Conservation (phyloP, 139 green algal genomes). For the Coccomyxa sp. region DNA sequence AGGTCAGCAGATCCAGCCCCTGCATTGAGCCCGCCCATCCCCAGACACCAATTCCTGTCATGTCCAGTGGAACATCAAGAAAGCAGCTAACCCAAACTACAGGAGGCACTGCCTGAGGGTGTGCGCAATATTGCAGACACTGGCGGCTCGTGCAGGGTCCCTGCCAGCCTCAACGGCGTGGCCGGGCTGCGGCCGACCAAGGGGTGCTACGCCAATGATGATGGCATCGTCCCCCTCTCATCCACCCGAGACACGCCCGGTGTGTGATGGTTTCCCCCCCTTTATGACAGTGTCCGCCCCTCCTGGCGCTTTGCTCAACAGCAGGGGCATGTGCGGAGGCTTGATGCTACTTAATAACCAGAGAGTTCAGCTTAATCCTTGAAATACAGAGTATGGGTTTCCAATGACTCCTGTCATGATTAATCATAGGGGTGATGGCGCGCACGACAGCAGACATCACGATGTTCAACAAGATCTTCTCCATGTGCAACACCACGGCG, state of each 20-base stretch:
- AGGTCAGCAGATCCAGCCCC: neutral
- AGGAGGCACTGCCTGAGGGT: neutral
- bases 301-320: no score
- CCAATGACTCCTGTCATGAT: no score
- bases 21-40: no score
- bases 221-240: conserved; percentile 12
- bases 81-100: no score
- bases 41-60: no score
- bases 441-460: neutral
- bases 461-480: conserved; percentile 5
- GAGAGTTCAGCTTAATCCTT: no score
- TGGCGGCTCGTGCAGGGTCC: conserved; percentile 12
- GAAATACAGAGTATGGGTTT: no score
- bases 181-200: conserved; percentile 10
- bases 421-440: neutral
- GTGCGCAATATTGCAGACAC: conserved; percentile 2
- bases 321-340: no score
- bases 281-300: neutral
- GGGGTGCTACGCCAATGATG: conserved; percentile 14
- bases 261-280: neutral
- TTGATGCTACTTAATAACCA: no score
- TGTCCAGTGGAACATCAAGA: no score
- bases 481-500: neutral
- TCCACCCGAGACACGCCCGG: conserved; percentile 15
- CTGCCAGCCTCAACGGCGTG: conserved; percentile 4